These are phyloP conservation scores for Pleurotus djamor DNA, from an alignment of 768 basidiomycete species.

Conservation along the genomic window DNA sequence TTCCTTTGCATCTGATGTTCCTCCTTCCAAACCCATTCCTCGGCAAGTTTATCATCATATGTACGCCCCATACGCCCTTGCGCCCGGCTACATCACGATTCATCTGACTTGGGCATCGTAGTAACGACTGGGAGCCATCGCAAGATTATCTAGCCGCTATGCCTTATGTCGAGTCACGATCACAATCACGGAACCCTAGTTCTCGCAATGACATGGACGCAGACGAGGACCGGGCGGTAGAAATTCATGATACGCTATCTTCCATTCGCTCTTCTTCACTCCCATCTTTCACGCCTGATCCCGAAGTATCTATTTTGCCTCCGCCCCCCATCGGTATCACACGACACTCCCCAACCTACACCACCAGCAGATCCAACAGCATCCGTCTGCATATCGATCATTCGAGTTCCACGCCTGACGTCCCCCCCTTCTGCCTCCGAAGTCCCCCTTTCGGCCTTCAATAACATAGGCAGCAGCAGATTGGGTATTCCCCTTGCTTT, in stretches of 20 bases:
- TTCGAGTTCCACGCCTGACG: neutral
- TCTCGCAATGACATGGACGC: neutral
- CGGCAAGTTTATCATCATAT: conserved; percentile 4
- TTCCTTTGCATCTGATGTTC: neutral
- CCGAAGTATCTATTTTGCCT: neutral
- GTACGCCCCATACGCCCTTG: neutral
- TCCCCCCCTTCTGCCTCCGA: conserved; percentile 5
- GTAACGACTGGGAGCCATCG: conserved; percentile 1
- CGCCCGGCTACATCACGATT: neutral
- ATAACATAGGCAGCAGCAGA: neutral
- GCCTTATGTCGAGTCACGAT: conserved; percentile 6
- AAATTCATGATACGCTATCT: conserved; percentile 4
- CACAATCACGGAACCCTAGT: conserved; percentile 6
- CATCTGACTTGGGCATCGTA: neutral
- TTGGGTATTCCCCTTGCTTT: neutral
- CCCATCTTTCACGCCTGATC: conserved; percentile 2
- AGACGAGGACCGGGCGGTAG: conserved; percentile 4
- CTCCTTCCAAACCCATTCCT: neutral
- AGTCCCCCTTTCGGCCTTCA: conserved; percentile 1
- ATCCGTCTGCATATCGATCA: neutral
- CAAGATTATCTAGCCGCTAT: neutral
- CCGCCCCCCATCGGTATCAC: neutral
- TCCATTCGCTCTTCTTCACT: conserved; percentile 1
- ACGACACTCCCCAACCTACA: neutral
- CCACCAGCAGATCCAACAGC: neutral